Percentiles rank a stretch among this genome's conserved stretches.
Conservation (phyloP, 176 grass and related monocot genomes). For the Paspalum notatum region DNA sequence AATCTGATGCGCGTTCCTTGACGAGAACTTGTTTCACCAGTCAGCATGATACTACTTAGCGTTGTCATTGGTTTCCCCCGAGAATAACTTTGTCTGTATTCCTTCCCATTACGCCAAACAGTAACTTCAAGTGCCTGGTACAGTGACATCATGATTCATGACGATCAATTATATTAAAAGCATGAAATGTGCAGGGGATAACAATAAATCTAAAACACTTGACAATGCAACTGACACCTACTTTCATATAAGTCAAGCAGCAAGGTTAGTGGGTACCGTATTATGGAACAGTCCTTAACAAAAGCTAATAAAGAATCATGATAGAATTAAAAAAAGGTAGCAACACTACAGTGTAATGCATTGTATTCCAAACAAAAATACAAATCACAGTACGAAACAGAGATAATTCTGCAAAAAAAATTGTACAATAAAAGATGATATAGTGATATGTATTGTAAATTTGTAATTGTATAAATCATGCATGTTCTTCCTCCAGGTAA, state of each 20-base stretch:
- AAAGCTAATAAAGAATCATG: not conserved
- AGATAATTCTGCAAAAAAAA: not conserved
- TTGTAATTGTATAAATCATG: not conserved
- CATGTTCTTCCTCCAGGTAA: not conserved
- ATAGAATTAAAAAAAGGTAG: not conserved
- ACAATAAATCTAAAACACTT: slow-evolving; percentile 25
- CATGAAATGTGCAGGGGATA: not conserved
- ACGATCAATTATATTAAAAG: slow-evolving; percentile 23
- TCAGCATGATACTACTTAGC: slow-evolving; percentile 54
- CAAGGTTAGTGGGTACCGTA: slow-evolving; percentile 6
- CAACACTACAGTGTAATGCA: not conserved
- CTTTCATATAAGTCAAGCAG: not conserved
- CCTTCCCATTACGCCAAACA: slow-evolving; percentile 90
- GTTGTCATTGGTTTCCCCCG: slow-evolving; percentile 74
- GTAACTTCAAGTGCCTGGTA: slow-evolving; percentile 80
- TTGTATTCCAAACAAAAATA: not conserved
- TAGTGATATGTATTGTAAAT: not conserved
- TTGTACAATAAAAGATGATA: not conserved
- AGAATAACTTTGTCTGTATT: slow-evolving; percentile 79
- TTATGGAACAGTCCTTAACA: not conserved
- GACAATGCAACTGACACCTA: slow-evolving; percentile 6
- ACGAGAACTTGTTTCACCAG: slow-evolving; percentile 55
- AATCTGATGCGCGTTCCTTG: slow-evolving; percentile 79
- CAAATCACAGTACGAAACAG: not conserved
- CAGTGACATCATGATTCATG: slow-evolving; percentile 39